Percentiles rank a stretch among this genome's conserved stretches.
Evolutionary conservation across 2,329 filamentous ascomycete species (phyloP).

Genomic region (Xylariaceae sp.): DNA sequence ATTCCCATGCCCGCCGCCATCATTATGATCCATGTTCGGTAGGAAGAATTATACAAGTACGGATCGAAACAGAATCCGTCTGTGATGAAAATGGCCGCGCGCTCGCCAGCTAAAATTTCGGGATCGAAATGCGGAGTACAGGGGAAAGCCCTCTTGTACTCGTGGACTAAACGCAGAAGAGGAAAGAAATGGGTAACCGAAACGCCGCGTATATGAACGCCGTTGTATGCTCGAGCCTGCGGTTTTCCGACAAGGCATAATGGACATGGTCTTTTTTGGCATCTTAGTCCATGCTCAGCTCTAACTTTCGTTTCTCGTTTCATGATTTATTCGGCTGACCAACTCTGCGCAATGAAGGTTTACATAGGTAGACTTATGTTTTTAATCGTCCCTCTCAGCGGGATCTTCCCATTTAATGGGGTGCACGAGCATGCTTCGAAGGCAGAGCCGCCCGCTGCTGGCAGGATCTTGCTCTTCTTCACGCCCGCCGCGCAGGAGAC

Average conservation of each 20-base stretch:
- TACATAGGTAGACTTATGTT: slow-evolving; percentile 14
- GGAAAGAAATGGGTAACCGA: slow-evolving; percentile 6
- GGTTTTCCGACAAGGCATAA: slow-evolving; percentile 22
- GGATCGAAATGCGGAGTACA: slow-evolving; percentile 9
- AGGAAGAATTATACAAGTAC: neutral
- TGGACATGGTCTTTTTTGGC: slow-evolving; percentile 7
- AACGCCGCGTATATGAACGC: slow-evolving; percentile 27
- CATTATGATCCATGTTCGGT: neutral
- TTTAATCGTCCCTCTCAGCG: slow-evolving; percentile 33
- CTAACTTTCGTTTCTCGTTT: slow-evolving; percentile 17
- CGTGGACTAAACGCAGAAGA: slow-evolving; percentile 1
- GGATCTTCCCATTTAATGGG: slow-evolving; percentile 66
- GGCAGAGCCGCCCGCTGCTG: slow-evolving; percentile 63
- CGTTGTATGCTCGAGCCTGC: slow-evolving; percentile 20
- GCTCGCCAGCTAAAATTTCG: slow-evolving; percentile 6
- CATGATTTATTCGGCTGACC: slow-evolving; percentile 18
- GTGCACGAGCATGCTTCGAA: slow-evolving; percentile 75
- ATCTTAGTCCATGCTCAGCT: slow-evolving; percentile 7
- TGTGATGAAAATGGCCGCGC: neutral
- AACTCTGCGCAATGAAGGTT: neutral
- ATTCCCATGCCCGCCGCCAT: neutral
- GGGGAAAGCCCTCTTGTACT: slow-evolving; percentile 4
- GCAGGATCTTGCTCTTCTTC: slow-evolving; percentile 41
- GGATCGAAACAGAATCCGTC: neutral
- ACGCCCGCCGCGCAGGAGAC: slow-evolving; percentile 47